Base-by-base conservation (phyloP, 768 basidiomycete genomes). In the Russula sp. region DNA sequence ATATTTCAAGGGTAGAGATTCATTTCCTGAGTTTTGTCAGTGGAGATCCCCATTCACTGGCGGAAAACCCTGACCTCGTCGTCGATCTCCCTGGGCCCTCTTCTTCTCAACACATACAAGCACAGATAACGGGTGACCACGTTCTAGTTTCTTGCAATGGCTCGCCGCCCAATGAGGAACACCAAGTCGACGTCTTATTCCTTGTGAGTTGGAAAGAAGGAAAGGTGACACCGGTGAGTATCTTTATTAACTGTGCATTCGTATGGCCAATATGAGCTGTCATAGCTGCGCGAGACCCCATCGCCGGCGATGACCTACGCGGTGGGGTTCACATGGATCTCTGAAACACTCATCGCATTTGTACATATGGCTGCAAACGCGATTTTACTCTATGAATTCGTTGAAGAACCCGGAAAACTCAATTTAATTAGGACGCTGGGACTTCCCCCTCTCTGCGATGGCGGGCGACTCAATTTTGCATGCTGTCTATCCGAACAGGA, bases 401-500 rank as follows among this genome's bases (percentile, higher is more conserved):
- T 32, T 32, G 51, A 48, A 32, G 51, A 45, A 25, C 36, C 45
- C 20, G 22, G 39, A 11, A 32, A 36, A 29, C 7, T 61, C 22
- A 42, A 46, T 3, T 39, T 57, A 8, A 22, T 63, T 1, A 22
- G 39, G 22, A 16, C 25, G 6, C 38, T 59, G 2, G 46, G 47
- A 14, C 57, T 63, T 6, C 61, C 61, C 46, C 51, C 52, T 2
- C 50, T 54, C 20, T 59, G 61, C 46, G 61, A 59, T 11, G 57
- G 46, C 18, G 61, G 57, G 11, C 20, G 52, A 13, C 46, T 63
- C 51, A 45, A 54, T 52, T 62, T 39, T 48, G 52, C 52, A 41
- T 46, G 55, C 13, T 49, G 57, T 41, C 39, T 38, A 8, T 42
- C 57, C 3, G 60, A 56, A 36, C 57, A 54, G 39, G 53, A 49